Evolutionary conservation across 768 basidiomycete genomes (phyloP), one percentile per base, ranked within the genome.

Genomic region (Lentinula edodes): DNA sequence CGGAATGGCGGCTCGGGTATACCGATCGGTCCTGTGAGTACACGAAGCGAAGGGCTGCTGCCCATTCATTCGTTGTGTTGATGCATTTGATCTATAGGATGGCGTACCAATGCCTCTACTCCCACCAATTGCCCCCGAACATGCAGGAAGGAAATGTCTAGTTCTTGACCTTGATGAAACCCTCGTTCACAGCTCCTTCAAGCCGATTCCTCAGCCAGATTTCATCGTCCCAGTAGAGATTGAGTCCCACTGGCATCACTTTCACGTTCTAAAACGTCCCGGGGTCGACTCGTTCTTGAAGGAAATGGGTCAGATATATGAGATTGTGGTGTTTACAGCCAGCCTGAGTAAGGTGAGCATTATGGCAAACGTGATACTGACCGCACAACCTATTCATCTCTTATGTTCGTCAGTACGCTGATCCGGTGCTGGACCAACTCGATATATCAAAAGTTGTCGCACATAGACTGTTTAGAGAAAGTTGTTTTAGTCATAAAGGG

Each of bases 211-310:
- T 65, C 90, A 93, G 68, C 94, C 96, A 39, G 97, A 99, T 77
- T 99, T 93, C 74, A 93, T 98, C 64, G 96, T 99, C 4, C 97
- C 97, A 5, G 97, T 99, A 20, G 97, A 98, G 75, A 99, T 99
- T 64, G 97, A 99, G 71, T 95, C 91, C 65, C 91, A 98, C 70
- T 92, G 90, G 84, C 97, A 99, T 73, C 97, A 99, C 69, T 95
- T 98, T 65, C 97, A 98, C 75, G 97, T 98, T 54, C 91, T 98
- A 75, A 98, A 98, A 75, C 89, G 97, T 54, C 97, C 97, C 12
- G 97, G 97, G 10, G 97, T 99, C 15, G 97, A 99, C 72, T 88
- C 87, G 70, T 99, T 98, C 74, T 77, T 99, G 71, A 92, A 92
- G 79, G 89, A 88, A 76, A 99, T 98, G 97, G 97, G 97, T 43